Percentiles rank a stretch among this genome's conserved stretches.
phyloP scores from a whole-genome alignment of 2,329 filamentous ascomycete species.

The Herpomyces periplanetae region DNA sequence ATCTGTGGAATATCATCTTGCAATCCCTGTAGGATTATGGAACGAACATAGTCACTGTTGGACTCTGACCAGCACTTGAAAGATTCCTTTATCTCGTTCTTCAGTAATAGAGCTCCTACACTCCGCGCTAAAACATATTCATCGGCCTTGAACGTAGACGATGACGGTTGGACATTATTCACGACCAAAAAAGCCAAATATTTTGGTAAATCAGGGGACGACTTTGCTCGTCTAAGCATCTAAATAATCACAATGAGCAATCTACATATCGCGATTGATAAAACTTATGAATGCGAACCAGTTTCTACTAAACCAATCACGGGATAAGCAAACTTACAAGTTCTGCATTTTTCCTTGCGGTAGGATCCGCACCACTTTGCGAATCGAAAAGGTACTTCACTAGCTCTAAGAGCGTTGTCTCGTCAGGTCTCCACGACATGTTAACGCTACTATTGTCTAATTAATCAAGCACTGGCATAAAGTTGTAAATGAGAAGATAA shows the following conservation, averaged over 20 bases:
- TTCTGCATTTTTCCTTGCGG: conserved; percentile 57
- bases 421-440: conserved; percentile 77
- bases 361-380: conserved; percentile 39
- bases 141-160: conserved; percentile 16
- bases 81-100: conserved; percentile 45
- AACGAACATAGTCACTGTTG: conserved; percentile 36
- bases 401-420: conserved; percentile 57
- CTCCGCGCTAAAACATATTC: conserved; percentile 40
- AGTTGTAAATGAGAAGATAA: no score
- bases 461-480: no score
- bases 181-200: conserved; percentile 76
- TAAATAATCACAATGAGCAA: conserved; percentile 8
- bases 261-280: conserved; percentile 1
- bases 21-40: conserved; percentile 33
- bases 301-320: conserved; percentile 3
- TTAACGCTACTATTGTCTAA: conserved; percentile 4
- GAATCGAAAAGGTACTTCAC: conserved; percentile 67
- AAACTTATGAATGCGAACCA: conserved; percentile 2
- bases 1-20: conserved; percentile 49
- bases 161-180: conserved; percentile 17
- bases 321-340: conserved; percentile 16
- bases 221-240: conserved; percentile 73
- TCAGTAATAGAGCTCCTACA: conserved; percentile 68
- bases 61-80: conserved; percentile 34
- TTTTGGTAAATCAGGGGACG: conserved; percentile 75